Evolutionary conservation across 1,139 yeast species (phyloP).

Genomic region (Candida sanyaensis): DNA sequence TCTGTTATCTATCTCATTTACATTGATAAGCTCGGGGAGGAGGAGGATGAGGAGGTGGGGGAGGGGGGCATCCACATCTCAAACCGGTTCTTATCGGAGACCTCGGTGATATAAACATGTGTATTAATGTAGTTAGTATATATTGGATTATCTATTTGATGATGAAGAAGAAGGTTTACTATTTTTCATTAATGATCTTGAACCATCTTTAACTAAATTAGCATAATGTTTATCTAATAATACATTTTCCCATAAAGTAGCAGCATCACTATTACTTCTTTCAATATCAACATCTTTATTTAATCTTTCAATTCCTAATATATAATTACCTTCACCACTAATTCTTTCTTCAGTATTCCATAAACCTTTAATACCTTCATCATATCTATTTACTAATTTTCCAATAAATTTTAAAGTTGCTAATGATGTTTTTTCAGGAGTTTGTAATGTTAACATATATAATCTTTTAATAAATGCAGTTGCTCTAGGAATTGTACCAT

Average conservation of each 20-base stretch:
- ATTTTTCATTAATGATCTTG: conserved; percentile 45
- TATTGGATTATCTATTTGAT: background rate
- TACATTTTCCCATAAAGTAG: conserved; percentile 86
- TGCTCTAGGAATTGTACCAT: conserved; percentile 72
- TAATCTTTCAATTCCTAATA: conserved; percentile 59
- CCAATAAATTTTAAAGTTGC: conserved; percentile 79
- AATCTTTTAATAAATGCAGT: conserved; percentile 83
- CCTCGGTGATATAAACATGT: background rate
- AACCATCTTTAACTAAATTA: conserved; percentile 65
- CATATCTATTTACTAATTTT: conserved; percentile 67
- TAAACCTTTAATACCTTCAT: conserved; percentile 67
- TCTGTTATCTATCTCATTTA: no score
- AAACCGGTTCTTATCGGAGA: no score
- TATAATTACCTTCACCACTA: conserved; percentile 64
- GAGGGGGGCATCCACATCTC: no score
- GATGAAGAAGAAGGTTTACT: conserved; percentile 22
- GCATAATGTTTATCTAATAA: conserved; percentile 79
- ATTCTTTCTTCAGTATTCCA: conserved; percentile 89
- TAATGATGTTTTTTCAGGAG: conserved; percentile 86
- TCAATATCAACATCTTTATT: conserved; percentile 56
- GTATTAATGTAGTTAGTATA: no score
- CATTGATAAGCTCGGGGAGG: no score
- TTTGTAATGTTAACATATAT: conserved; percentile 63
- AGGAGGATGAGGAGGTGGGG: no score
- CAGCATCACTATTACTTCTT: conserved; percentile 82